phyloP scores from a whole-genome alignment of 164 flowering plant genomes.

The Macadamia integrifolia region DNA sequence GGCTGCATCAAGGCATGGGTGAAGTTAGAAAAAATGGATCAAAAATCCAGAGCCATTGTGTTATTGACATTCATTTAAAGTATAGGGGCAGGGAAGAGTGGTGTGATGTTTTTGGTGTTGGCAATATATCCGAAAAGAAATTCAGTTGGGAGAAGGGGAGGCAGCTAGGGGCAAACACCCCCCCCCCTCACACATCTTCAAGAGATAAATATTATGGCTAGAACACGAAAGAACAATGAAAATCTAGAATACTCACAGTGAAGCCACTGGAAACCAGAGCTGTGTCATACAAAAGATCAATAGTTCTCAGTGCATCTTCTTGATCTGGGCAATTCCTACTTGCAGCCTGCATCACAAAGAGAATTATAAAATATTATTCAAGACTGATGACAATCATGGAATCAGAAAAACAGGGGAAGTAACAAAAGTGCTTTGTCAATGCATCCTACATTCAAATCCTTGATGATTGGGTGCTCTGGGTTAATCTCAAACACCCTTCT shows the following conservation, averaged over 20 bases:
- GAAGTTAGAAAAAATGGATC: neutral
- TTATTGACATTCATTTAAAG: no score
- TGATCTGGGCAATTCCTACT: conserved; percentile 44
- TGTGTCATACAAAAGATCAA: conserved; percentile 69
- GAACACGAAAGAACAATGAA: neutral
- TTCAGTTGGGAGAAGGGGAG: no score
- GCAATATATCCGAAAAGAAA: no score
- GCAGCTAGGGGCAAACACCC: no score
- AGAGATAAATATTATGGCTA: neutral
- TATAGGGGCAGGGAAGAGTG: no score
- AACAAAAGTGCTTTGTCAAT: neutral
- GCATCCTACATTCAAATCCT: conserved; percentile 45
- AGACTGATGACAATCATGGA: neutral
- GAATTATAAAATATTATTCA: neutral
- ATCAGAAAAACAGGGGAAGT: neutral
- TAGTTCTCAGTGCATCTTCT: conserved; percentile 60
- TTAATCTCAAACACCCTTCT: conserved; percentile 89
- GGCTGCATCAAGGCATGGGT: conserved; percentile 48
- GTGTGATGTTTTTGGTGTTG: no score
- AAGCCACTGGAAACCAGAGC: conserved; percentile 76
- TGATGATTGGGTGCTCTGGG: conserved; percentile 70
- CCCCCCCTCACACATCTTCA: no score
- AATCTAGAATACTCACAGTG: conserved; percentile 48
- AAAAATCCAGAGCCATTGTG: neutral
- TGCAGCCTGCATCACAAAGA: conserved; percentile 52